Conservation (phyloP, 2,329 filamentous ascomycete genomes). For the Aspergillus ustus region DNA sequence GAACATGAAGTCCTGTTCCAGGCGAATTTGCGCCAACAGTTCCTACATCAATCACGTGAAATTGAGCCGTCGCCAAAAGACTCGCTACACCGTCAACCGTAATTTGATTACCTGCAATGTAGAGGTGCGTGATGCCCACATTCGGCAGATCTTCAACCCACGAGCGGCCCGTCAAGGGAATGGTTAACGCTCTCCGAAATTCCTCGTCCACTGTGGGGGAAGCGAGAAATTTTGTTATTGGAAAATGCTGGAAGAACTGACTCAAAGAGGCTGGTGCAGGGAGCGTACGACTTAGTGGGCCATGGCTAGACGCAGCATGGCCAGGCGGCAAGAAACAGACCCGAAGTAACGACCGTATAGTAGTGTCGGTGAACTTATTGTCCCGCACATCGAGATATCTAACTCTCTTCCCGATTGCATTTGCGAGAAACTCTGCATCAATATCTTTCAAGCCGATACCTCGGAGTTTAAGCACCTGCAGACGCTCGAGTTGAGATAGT, state of each 20-base stretch:
- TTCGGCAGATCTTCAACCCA: slow-evolving; percentile 60
- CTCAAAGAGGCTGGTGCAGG: slow-evolving; percentile 3
- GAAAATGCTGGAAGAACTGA: not conserved
- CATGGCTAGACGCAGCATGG: not conserved
- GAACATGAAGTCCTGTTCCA: slow-evolving; percentile 17
- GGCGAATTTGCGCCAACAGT: slow-evolving; percentile 47
- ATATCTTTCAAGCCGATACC: slow-evolving; percentile 58
- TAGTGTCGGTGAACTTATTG: slow-evolving; percentile 62
- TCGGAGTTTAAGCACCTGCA: slow-evolving; percentile 63
- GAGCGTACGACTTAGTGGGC: slow-evolving; percentile 9
- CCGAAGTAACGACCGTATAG: slow-evolving; percentile 57
- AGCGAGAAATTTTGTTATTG: slow-evolving; percentile 30
- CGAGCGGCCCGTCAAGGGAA: slow-evolving; percentile 56
- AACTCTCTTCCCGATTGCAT: slow-evolving; percentile 56
- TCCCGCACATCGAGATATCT: slow-evolving; percentile 62
- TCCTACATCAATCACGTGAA: slow-evolving; percentile 62
- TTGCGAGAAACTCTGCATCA: slow-evolving; percentile 57
- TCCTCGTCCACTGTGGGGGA: slow-evolving; percentile 50
- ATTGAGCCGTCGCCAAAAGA: slow-evolving; percentile 55
- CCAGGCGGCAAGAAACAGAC: slow-evolving; percentile 50
- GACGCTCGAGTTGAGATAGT: slow-evolving; percentile 52
- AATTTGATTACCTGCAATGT: slow-evolving; percentile 60
- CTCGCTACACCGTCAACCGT: slow-evolving; percentile 61
- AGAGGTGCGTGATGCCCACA: slow-evolving; percentile 64
- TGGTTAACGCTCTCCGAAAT: slow-evolving; percentile 54